Percentiles rank a stretch among this genome's conserved stretches.
phyloP scores from a whole-genome alignment of 441 rosid genomes.

The Omphalea diandra region DNA sequence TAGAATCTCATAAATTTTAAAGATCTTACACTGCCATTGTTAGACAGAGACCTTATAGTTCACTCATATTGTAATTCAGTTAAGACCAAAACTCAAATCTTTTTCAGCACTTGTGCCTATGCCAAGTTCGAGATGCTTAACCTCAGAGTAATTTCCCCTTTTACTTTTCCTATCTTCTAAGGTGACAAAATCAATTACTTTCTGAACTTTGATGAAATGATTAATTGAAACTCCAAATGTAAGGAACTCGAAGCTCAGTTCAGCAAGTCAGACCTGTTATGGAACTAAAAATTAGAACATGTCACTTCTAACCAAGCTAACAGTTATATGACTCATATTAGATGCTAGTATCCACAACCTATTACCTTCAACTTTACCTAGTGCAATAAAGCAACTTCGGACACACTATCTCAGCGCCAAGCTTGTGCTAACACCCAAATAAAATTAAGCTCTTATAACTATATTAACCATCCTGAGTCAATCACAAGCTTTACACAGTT shows the following conservation, averaged over 20 bases:
- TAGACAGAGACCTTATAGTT: too few species aligned
- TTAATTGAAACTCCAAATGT: not conserved
- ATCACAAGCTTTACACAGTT: not conserved
- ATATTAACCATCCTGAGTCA: not conserved
- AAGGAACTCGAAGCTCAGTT: not conserved
- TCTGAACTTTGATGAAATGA: not conserved
- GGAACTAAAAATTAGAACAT: not conserved
- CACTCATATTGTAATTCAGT: too few species aligned
- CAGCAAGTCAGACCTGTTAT: not conserved
- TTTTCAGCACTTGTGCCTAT: too few species aligned
- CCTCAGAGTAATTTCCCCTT: too few species aligned
- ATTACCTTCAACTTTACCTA: not conserved
- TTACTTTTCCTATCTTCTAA: too few species aligned
- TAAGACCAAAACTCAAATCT: too few species aligned
- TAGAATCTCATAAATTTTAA: too few species aligned
- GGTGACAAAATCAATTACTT: too few species aligned
- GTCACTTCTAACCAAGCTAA: not conserved
- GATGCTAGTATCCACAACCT: constrained; percentile 1
- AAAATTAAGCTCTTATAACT: not conserved
- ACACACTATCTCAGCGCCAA: not conserved
- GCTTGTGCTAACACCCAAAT: not conserved
- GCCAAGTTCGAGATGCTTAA: too few species aligned
- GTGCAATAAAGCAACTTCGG: not conserved
- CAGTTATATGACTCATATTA: not conserved
- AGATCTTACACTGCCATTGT: too few species aligned